These are phyloP conservation scores for Aspergillus piperis DNA, from an alignment of 2,329 filamentous ascomycete species.

Conservation along the genomic window DNA sequence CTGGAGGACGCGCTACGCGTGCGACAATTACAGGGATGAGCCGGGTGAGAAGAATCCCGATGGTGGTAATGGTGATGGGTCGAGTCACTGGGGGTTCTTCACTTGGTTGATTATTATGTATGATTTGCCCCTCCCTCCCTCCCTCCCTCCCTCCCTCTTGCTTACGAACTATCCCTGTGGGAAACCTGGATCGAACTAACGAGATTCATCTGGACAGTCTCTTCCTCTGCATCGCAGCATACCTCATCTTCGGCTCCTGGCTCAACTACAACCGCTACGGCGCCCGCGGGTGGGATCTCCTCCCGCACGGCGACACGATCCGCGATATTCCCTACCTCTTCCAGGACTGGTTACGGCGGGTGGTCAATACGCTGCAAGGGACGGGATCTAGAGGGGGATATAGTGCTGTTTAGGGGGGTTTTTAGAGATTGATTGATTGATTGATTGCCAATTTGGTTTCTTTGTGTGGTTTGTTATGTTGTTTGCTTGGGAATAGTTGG, in stretches of 20 bases:
- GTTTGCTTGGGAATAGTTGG: not conserved
- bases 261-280: slow-evolving; percentile 98
- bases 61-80: slow-evolving; percentile 42
- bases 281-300: slow-evolving; percentile 88
- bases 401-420: slow-evolving; percentile 71
- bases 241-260: slow-evolving; percentile 98
- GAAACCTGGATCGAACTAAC: not conserved
- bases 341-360: slow-evolving; percentile 80
- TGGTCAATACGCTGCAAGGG: slow-evolving; percentile 82
- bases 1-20: slow-evolving; percentile 88
- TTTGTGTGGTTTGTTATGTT: not conserved
- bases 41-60: not conserved
- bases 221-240: slow-evolving; percentile 82
- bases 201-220: slow-evolving; percentile 54
- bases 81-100: slow-evolving; percentile 84
- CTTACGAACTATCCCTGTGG: not conserved
- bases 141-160: not conserved
- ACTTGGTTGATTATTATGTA: slow-evolving; percentile 96
- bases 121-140: slow-evolving; percentile 41
- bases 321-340: slow-evolving; percentile 89
- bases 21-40: slow-evolving; percentile 60
- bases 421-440: too few species aligned
- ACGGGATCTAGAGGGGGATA: slow-evolving; percentile 86
- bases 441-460: not conserved
- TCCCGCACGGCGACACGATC: slow-evolving; percentile 89